A percentile compares a stretch with the other conserved stretches of the same genome.
Conservation (phyloP, 2,329 filamentous ascomycete species). For the Aspergillus thermomutatus region DNA sequence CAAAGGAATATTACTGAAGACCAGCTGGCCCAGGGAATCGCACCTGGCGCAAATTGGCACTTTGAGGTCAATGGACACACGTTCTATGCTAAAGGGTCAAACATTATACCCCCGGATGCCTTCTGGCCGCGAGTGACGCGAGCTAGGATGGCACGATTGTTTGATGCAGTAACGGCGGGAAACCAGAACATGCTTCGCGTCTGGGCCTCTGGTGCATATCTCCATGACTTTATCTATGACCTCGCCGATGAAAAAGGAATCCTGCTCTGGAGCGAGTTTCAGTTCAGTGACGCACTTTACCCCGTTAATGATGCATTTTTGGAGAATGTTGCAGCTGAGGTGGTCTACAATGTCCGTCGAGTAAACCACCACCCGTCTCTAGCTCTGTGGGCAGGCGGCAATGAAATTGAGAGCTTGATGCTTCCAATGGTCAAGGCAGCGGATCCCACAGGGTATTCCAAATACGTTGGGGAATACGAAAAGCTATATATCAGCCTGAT, state of each 20-base stretch:
- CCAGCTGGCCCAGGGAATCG: slow-evolving; percentile 53
- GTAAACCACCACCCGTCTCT: slow-evolving; percentile 59
- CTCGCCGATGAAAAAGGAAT: slow-evolving; percentile 60
- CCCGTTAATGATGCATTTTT: slow-evolving; percentile 54
- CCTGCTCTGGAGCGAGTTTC: slow-evolving; percentile 61
- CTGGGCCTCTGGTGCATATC: slow-evolving; percentile 60
- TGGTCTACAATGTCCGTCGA: slow-evolving; percentile 58
- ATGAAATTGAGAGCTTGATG: slow-evolving; percentile 59
- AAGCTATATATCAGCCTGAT: slow-evolving; percentile 56
- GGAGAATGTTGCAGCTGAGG: slow-evolving; percentile 55
- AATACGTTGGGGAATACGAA: slow-evolving; percentile 54
- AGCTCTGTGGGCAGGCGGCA: slow-evolving; percentile 55
- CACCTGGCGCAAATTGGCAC: slow-evolving; percentile 60
- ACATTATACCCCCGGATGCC: slow-evolving; percentile 60
- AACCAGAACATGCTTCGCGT: slow-evolving; percentile 65
- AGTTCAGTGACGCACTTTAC: slow-evolving; percentile 61
- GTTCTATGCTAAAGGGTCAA: slow-evolving; percentile 63
- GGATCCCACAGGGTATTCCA: slow-evolving; percentile 44
- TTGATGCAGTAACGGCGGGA: slow-evolving; percentile 53
- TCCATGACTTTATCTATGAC: slow-evolving; percentile 61
- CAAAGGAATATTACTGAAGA: slow-evolving; percentile 52
- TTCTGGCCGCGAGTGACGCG: slow-evolving; percentile 61
- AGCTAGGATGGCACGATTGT: slow-evolving; percentile 50
- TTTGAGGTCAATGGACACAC: slow-evolving; percentile 64
- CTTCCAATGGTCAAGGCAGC: slow-evolving; percentile 42